Conservation (phyloP, 805 yeast genomes). For the Ogataea pignaliae region DNA sequence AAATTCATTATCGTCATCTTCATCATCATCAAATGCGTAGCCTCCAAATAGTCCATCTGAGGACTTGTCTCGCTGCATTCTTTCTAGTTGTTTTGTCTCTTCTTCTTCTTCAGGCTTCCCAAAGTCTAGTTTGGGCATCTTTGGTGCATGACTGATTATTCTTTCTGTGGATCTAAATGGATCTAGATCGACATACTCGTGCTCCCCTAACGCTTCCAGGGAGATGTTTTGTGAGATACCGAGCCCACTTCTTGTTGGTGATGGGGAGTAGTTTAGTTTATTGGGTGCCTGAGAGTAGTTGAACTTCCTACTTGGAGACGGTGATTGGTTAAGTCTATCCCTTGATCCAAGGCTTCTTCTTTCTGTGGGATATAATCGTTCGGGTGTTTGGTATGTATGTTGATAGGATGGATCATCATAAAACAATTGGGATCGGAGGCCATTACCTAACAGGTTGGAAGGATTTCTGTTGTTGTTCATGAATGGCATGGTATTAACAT, state of each 20-base stretch:
- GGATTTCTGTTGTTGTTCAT: neutral
- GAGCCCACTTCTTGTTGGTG: constrained; percentile 14
- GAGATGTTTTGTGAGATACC: constrained; percentile 4
- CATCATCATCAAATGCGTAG: constrained; percentile 25
- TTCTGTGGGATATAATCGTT: constrained; percentile 6
- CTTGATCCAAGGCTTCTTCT: constrained; percentile 3
- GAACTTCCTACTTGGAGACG: constrained; percentile 15
- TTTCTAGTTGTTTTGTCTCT: no score
- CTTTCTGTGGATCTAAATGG: neutral
- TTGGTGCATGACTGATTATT: neutral
- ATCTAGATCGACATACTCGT: constrained; percentile 1
- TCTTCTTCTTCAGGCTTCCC: neutral
- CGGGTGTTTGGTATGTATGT: constrained; percentile 4
- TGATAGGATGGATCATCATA: neutral
- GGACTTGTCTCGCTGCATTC: neutral
- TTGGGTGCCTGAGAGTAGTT: constrained; percentile 18
- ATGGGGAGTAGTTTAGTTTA: constrained; percentile 15
- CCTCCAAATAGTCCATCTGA: constrained; percentile 17
- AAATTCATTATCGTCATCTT: constrained; percentile 23
- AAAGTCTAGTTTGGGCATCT: constrained; percentile 2
- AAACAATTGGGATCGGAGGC: neutral
- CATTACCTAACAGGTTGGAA: no score
- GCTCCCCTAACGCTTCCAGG: constrained; percentile 10
- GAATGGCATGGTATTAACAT: neutral
- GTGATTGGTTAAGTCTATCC: constrained; percentile 4